These are phyloP conservation scores for Phaffia tasmanica DNA, from an alignment of 768 basidiomycete species.

Conservation along the genomic window DNA sequence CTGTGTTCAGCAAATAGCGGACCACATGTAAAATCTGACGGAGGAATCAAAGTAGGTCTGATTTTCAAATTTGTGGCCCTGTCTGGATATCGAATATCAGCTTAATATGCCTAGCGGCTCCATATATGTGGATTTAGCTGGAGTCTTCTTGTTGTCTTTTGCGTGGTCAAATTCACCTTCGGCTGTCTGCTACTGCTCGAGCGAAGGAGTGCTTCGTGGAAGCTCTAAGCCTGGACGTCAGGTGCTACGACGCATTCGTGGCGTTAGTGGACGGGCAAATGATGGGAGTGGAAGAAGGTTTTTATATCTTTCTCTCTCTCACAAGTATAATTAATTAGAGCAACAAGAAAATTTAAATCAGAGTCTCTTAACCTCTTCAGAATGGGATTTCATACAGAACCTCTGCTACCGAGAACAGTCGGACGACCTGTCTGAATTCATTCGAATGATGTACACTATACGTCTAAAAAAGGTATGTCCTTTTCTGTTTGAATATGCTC, in stretches of 20 bases:
- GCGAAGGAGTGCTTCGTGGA: slow-evolving; percentile 96
- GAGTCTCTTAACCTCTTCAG: slow-evolving; percentile 41
- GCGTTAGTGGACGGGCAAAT: slow-evolving; percentile 83
- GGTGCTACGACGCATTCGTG: slow-evolving; percentile 92
- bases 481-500: neutral
- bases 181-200: slow-evolving; percentile 75
- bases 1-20: slow-evolving; percentile 50
- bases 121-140: slow-evolving; percentile 46
- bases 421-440: slow-evolving; percentile 78
- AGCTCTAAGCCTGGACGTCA: slow-evolving; percentile 83
- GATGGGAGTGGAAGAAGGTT: slow-evolving; percentile 93
- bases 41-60: slow-evolving; percentile 73
- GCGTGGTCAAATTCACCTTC: slow-evolving; percentile 84
- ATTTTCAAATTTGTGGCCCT: neutral
- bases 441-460: slow-evolving; percentile 82
- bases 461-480: slow-evolving; percentile 62
- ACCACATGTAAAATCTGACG: slow-evolving; percentile 67
- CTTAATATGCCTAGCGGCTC: neutral
- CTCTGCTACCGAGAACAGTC: slow-evolving; percentile 73
- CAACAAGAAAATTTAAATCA: neutral
- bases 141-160: slow-evolving; percentile 96
- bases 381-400: slow-evolving; percentile 89
- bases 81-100: neutral
- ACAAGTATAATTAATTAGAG: neutral
- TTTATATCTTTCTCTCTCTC: neutral